Base-by-base conservation (phyloP, 768 basidiomycete genomes). In the Suillus placidus region DNA sequence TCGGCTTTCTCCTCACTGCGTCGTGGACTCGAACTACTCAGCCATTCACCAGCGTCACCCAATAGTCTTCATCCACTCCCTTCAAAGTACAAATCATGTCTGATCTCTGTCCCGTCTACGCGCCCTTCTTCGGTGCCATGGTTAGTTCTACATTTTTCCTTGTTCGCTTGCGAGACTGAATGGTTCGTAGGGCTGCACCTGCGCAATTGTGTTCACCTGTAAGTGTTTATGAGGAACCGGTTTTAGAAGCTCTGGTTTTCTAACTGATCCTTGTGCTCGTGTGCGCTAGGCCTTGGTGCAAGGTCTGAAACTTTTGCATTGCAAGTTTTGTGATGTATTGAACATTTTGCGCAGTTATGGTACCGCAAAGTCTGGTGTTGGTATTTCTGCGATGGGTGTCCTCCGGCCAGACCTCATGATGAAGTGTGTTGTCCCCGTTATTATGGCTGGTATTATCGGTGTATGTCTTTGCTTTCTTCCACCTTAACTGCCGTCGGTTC, bases 391-490 rank as follows among this genome's bases (percentile, higher is more conserved):
- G 70, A 99, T 97, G 97, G 94, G 96, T 64, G 94, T 97, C 71
- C 88, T 97, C 65, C 89, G 95, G 68, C 97, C 96, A 61, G 96
- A 97, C 84, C 84, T 91, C 73, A 96, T 98, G 93, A 97, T 99
- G 93, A 95, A 91, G 84, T 96, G 92, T 87, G 90, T 92, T 69
- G 88, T 99, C 61, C 96, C 96, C 55, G 95, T 98, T 78, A 92
- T 99, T 80, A 98, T 99, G 97, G 97, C 97, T 85, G 97, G 97
- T 95, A 99, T 99, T 83, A 97, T 99, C 82, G 97, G 93, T 78
- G 97, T 99, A 71, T 70, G 94, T 67, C 49, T 38, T 60, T 38
- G 10, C 60, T 16, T 43, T 63, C 10, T 42, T 20, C 2, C 56
- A 6, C 20, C 18, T 43, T 18, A 30, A 26, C 54, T 12, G 23